phyloP scores from a whole-genome alignment of 1,284 basidiomycete genomes.

The Rhodotorula sp. region DNA sequence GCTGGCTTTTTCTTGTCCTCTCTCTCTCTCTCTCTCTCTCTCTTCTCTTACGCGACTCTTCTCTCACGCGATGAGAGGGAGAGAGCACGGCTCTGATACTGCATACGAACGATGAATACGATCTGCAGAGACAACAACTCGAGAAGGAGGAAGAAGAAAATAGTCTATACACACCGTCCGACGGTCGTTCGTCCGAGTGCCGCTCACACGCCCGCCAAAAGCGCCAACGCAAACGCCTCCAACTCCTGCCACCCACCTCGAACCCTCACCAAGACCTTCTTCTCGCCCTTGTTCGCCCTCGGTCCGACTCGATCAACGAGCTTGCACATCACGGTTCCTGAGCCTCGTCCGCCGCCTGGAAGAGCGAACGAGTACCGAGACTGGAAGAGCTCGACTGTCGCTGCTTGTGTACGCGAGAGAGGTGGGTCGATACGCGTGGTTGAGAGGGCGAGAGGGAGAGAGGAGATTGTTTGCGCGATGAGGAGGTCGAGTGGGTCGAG shows the following conservation, averaged over 20 bases:
- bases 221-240: constrained; percentile 57
- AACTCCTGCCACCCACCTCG: constrained; percentile 84
- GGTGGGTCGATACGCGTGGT: constrained; percentile 77
- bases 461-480: constrained; percentile 71
- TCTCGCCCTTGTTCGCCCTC: constrained; percentile 56
- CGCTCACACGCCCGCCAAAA: constrained; percentile 13
- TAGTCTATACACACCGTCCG: neutral
- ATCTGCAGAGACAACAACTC: too few species aligned
- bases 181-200: too few species aligned
- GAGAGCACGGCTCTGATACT: neutral
- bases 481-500: constrained; percentile 78
- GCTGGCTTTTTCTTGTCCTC: too few species aligned
- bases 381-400: constrained; percentile 71
- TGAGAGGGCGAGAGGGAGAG: constrained; percentile 60
- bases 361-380: constrained; percentile 70
- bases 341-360: constrained; percentile 49
- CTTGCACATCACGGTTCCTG: constrained; percentile 65
- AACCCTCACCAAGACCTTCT: constrained; percentile 82
- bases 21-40: too few species aligned
- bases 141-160: neutral
- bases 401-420: constrained; percentile 57
- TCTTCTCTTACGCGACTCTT: neutral
- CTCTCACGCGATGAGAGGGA: too few species aligned
- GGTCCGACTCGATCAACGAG: constrained; percentile 64
- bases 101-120: too few species aligned